Conservation (phyloP, 2,329 filamentous ascomycete genomes). For the Shiraia sp. region DNA sequence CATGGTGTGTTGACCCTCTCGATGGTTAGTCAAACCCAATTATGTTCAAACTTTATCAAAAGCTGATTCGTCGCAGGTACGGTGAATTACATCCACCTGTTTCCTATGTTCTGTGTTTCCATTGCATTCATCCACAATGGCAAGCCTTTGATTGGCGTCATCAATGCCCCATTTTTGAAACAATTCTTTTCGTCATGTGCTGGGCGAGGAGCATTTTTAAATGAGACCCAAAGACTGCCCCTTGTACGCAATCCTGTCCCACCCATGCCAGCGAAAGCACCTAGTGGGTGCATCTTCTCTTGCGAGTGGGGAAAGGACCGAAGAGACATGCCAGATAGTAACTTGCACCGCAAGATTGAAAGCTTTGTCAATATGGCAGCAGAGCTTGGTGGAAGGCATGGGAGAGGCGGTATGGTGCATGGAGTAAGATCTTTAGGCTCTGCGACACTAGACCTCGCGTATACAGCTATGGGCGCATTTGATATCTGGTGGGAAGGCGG, state of each 20-base stretch:
- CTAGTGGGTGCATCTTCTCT: slow-evolving; percentile 70
- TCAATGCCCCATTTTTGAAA: slow-evolving; percentile 71
- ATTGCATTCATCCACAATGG: slow-evolving; percentile 68
- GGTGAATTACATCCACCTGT: slow-evolving; percentile 79
- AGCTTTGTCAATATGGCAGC: slow-evolving; percentile 76
- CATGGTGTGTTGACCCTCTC: slow-evolving; percentile 77
- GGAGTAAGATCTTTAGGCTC: slow-evolving; percentile 72
- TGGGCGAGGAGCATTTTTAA: slow-evolving; percentile 70
- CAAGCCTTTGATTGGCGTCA: slow-evolving; percentile 68
- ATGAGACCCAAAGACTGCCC: slow-evolving; percentile 66
- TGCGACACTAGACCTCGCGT: slow-evolving; percentile 74
- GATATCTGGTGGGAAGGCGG: slow-evolving; percentile 86
- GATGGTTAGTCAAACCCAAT: slow-evolving; percentile 57
- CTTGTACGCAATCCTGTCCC: slow-evolving; percentile 65
- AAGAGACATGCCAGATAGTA: slow-evolving; percentile 66
- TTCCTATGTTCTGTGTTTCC: slow-evolving; percentile 80
- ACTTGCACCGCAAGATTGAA: slow-evolving; percentile 71
- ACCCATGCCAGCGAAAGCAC: slow-evolving; percentile 66
- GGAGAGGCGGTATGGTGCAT: slow-evolving; percentile 78
- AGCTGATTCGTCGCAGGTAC: slow-evolving; percentile 53
- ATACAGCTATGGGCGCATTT: slow-evolving; percentile 73
- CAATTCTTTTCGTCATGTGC: slow-evolving; percentile 71
- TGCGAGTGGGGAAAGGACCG: slow-evolving; percentile 83
- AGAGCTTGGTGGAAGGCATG: slow-evolving; percentile 64
- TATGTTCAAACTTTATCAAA: slow-evolving; percentile 1